Evolutionary conservation across 805 yeast species (phyloP).

Genomic region (Pichia thaimueangensis): DNA sequence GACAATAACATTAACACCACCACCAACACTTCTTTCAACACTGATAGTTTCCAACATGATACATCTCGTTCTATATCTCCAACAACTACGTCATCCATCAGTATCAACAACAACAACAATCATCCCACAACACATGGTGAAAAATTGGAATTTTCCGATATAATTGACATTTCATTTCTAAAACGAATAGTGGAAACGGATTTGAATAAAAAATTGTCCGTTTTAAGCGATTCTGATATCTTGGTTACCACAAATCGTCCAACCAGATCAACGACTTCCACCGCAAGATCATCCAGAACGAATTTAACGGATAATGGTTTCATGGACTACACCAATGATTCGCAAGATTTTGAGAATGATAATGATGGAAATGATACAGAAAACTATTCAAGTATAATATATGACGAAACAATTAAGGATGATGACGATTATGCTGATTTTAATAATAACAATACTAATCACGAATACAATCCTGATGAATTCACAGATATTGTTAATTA

Average conservation of each 20-base stretch:
- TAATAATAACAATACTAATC: neutral
- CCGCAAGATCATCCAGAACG: neutral
- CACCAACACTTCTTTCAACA: too few relatives aligned
- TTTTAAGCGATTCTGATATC: conserved; percentile 3
- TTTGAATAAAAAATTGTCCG: conserved; percentile 5
- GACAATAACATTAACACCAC: too few relatives aligned
- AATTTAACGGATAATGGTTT: neutral
- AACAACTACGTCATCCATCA: neutral
- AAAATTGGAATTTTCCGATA: neutral
- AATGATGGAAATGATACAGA: neutral
- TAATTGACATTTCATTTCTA: conserved; percentile 5
- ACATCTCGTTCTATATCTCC: too few relatives aligned
- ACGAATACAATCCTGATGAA: neutral
- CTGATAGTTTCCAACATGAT: too few relatives aligned
- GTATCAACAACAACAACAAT: neutral
- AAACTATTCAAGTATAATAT: neutral
- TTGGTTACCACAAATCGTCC: neutral
- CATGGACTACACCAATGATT: too few relatives aligned
- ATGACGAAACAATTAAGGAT: too few relatives aligned
- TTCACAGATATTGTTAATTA: conserved; percentile 3
- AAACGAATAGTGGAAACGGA: conserved; percentile 4
- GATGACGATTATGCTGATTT: too few relatives aligned
- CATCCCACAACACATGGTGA: too few relatives aligned
- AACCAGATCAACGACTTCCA: neutral
- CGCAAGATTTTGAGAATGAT: too few relatives aligned